Conservation (phyloP, 257 asterid species). For the Galeopsis tetrahit region DNA sequence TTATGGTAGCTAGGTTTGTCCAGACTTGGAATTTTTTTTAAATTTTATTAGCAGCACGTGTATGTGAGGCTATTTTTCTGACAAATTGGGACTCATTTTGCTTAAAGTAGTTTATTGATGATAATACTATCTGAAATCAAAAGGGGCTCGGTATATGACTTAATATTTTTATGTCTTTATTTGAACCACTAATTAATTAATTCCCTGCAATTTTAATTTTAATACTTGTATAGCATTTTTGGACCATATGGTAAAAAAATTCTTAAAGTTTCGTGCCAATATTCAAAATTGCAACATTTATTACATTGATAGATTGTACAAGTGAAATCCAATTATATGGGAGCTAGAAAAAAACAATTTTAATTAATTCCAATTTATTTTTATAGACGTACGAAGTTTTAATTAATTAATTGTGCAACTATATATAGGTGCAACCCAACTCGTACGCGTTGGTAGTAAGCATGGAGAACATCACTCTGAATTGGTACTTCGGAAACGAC, state of each 20-base stretch:
- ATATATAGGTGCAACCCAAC: conserved; percentile 62
- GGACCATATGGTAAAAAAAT: not conserved
- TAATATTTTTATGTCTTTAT: not conserved
- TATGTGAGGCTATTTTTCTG: not conserved
- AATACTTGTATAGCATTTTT: not conserved
- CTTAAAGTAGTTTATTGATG: not conserved
- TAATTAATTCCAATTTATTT: too few species aligned
- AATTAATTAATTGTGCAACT: not conserved
- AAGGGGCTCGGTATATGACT: not conserved
- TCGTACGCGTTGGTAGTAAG: conserved; percentile 76
- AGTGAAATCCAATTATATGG: not conserved
- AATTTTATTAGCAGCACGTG: not conserved
- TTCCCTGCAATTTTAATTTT: not conserved
- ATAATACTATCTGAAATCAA: not conserved
- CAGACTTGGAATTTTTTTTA: not conserved
- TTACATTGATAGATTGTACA: conserved; percentile 5
- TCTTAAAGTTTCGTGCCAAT: not conserved
- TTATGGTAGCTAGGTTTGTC: not conserved
- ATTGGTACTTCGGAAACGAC: conserved; percentile 75
- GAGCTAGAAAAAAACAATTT: not conserved
- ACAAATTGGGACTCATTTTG: not conserved
- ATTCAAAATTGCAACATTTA: not conserved
- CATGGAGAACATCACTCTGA: conserved; percentile 66
- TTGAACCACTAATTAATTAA: not conserved
- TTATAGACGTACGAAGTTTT: too few species aligned